Evolutionary conservation across 495 filamentous ascomycete genomes (phyloP).

Genomic region (Daldinia vernicosa): DNA sequence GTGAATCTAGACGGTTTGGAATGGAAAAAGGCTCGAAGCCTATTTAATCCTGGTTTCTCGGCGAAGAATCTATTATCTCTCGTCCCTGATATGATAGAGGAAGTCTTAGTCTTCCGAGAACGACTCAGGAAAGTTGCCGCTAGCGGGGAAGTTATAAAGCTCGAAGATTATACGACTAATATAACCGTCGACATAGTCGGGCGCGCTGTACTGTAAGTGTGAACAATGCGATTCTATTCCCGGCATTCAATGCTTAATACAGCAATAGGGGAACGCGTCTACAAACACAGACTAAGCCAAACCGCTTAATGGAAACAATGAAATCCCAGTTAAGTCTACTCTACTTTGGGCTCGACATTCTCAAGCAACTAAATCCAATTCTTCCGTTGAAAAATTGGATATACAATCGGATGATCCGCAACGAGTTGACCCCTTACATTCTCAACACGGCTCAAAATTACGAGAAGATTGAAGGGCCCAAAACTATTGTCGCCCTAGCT

Average conservation of each 20-base stretch:
- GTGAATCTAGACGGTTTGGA: constrained; percentile 48
- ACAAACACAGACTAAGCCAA: constrained; percentile 29
- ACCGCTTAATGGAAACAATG: constrained; percentile 34
- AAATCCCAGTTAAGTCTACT: constrained; percentile 32
- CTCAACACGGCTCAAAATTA: constrained; percentile 32
- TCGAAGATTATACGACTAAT: constrained; percentile 47
- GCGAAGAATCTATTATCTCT: constrained; percentile 51
- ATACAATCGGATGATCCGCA: constrained; percentile 33
- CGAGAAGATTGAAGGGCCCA: constrained; percentile 37
- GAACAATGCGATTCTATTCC: neutral
- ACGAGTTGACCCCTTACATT: constrained; percentile 29
- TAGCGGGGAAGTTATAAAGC: constrained; percentile 45
- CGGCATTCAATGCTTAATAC: neutral
- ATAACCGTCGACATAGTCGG: constrained; percentile 59
- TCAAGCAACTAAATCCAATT: constrained; percentile 19
- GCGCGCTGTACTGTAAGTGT: constrained; percentile 50
- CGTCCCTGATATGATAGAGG: constrained; percentile 54
- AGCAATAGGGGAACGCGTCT: constrained; percentile 26
- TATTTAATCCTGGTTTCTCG: constrained; percentile 60
- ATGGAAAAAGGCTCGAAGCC: constrained; percentile 54
- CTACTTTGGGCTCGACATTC: constrained; percentile 29
- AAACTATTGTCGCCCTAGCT: constrained; percentile 38
- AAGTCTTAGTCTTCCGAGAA: constrained; percentile 48
- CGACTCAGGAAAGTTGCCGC: constrained; percentile 44
- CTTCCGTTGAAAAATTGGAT: constrained; percentile 19